A percentile compares a stretch with the other conserved stretches of the same genome.
These are phyloP conservation scores for Penicillium griseofulvum DNA, from an alignment of 2,329 filamentous ascomycete genomes.

Conservation along the genomic window DNA sequence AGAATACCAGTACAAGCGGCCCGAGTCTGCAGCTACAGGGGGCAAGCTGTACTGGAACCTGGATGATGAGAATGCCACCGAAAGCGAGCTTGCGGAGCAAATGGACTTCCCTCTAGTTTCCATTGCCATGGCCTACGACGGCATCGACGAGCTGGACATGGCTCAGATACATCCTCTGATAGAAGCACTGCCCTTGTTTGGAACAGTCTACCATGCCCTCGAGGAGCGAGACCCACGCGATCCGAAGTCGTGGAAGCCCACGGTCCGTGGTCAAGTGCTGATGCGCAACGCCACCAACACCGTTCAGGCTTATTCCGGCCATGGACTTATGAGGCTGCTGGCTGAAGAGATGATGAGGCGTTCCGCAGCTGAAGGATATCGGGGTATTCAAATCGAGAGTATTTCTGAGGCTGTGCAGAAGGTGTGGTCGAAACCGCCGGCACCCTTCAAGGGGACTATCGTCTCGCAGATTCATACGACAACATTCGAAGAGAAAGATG, in stretches of 20 bases:
- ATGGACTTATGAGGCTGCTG: background rate
- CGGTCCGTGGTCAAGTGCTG: background rate
- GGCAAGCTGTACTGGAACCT: background rate
- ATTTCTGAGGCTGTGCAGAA: background rate
- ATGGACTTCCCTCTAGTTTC: background rate
- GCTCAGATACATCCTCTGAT: background rate
- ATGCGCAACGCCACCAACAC: background rate
- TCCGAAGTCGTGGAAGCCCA: background rate
- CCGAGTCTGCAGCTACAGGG: background rate
- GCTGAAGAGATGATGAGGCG: background rate
- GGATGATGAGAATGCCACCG: background rate
- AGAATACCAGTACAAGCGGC: background rate
- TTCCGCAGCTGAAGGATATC: background rate
- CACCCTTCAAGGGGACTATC: background rate
- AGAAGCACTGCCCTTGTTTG: background rate
- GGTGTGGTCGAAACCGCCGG: background rate
- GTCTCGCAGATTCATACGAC: background rate
- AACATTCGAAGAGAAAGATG: background rate
- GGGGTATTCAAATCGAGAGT: background rate
- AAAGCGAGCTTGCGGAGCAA: background rate
- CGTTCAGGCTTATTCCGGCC: background rate
- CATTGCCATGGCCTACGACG: background rate
- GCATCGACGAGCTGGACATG: background rate
- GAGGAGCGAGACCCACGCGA: background rate
- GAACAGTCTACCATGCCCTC: background rate